Evolutionary conservation across 306 rosid genomes (phyloP).

Genomic region (Notholithocarpus densiflorus): DNA sequence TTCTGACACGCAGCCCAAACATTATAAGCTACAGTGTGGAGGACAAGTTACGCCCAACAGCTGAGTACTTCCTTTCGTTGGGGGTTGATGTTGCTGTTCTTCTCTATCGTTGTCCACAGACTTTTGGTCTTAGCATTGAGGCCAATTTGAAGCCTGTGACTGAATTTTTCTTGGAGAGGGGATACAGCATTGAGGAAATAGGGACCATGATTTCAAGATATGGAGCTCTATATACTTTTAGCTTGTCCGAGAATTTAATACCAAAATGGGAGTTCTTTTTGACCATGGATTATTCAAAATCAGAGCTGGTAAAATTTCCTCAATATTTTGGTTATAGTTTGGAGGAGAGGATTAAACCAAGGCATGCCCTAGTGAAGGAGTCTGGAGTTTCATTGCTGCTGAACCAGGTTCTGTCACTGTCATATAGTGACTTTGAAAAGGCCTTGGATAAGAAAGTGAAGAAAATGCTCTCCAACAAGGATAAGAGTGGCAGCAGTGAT

Average conservation of each 20-base stretch:
- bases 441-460: conserved; percentile 53
- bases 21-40: conserved; percentile 79
- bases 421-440: conserved; percentile 43
- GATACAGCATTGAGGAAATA: conserved; percentile 65
- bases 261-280: conserved; percentile 88
- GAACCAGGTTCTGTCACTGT: conserved; percentile 73
- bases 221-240: conserved; percentile 68
- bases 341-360: conserved; percentile 78
- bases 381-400: conserved; percentile 59
- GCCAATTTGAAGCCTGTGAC: conserved; percentile 77
- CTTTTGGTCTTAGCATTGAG: conserved; percentile 82
- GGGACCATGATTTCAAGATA: conserved; percentile 80
- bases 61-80: conserved; percentile 64
- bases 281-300: conserved; percentile 61
- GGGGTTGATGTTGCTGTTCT: conserved; percentile 82
- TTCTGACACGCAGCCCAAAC: conserved; percentile 75
- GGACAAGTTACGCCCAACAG: conserved; percentile 82
- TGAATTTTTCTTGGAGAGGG: conserved; percentile 67
- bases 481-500: conserved; percentile 20
- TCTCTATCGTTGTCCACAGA: conserved; percentile 60
- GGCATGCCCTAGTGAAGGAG: conserved; percentile 58
- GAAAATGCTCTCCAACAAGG: conserved; percentile 36
- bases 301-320: conserved; percentile 82
- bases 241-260: conserved; percentile 59
- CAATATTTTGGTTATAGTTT: conserved; percentile 85